Base-by-base conservation (phyloP, 768 basidiomycete species). In the Russula sp. region DNA sequence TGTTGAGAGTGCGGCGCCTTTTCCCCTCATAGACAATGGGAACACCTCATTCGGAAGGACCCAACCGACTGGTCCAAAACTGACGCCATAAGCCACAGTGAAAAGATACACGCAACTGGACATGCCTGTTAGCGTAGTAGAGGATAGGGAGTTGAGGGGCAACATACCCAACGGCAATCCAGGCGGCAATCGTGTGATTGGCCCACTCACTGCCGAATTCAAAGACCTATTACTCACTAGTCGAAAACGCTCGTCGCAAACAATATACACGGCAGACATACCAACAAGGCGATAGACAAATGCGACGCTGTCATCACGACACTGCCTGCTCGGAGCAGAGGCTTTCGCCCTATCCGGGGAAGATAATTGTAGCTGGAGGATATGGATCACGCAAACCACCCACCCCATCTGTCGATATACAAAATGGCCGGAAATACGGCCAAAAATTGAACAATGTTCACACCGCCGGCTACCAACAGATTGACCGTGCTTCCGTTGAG, bases 21-120 rank as follows among this genome's bases (percentile, higher is more conserved):
- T 86, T 67, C 88, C 87, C 65, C 91, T 79, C 75, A 89, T 80
- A 2, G 88, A 87, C 0, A 89, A 75, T 1, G 92, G 84, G 70
- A 93, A 92, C 2, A 94, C 84, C 73, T 94, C 91, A 65, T 83
- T 85, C 0, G 91, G 88, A 8, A 94, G 80, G 1, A 92, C 84
- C 91, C 91, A 94, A 3, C 85, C 86, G 64, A 93, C 80, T 0
- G 91, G 89, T 0, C 91, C 91, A 65, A 88, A 84, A 37, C 86
- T 88, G 44, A 86, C 74, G 0, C 90, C 91, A 70, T 91, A 92
- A 2, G 88, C 83, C 47, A 81, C 82, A 2, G 89, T 92, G 75
- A 91, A 92, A 0, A 79, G 70, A 72, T 91, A 93, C 32, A 89
- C 82, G 45, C 79, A 82, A 31, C 73, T 74, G 18, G 16, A 40